Percentiles rank a stretch among this genome's conserved stretches.
Evolutionary conservation across 805 yeast species (phyloP).

Genomic region (Yamadazyma insecticola): DNA sequence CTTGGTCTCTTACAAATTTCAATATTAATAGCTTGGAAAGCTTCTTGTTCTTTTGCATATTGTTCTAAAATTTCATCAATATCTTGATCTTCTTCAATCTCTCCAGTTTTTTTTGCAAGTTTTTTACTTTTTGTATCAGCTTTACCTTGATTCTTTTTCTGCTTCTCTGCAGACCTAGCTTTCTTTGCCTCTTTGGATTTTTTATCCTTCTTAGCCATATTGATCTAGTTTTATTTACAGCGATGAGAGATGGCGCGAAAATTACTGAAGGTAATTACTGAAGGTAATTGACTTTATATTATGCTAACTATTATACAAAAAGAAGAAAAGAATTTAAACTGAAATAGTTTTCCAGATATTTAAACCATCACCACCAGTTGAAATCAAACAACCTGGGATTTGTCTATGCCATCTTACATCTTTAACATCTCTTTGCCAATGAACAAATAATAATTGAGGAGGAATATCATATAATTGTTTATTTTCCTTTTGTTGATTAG

Average conservation of each 20-base stretch:
- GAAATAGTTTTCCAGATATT: slow-evolving; percentile 96
- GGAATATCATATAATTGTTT: slow-evolving; percentile 86
- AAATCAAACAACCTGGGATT: slow-evolving; percentile 90
- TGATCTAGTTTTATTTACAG: background rate
- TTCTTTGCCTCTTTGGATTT: slow-evolving; percentile 88
- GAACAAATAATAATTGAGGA: slow-evolving; percentile 91
- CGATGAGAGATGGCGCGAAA: background rate
- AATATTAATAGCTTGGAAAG: slow-evolving; percentile 65
- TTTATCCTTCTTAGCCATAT: slow-evolving; percentile 87
- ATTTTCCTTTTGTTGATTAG: slow-evolving; percentile 73
- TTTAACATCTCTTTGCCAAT: slow-evolving; percentile 97
- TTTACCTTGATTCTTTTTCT: slow-evolving; percentile 68
- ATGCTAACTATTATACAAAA: slow-evolving; percentile 2
- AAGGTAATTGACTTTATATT: background rate
- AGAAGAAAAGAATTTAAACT: slow-evolving; percentile 49
- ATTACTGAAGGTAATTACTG: background rate
- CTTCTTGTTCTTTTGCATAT: slow-evolving; percentile 75
- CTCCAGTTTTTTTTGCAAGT: slow-evolving; percentile 67
- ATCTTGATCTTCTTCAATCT: slow-evolving; percentile 83
- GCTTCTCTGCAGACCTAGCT: slow-evolving; percentile 81
- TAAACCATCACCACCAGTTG: slow-evolving; percentile 94
- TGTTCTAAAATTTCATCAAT: slow-evolving; percentile 78
- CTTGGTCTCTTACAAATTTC: slow-evolving; percentile 58
- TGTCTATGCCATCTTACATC: slow-evolving; percentile 98
- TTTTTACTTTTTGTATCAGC: slow-evolving; percentile 74